Evolutionary conservation across 1,139 yeast genomes (phyloP).

Genomic region (Yamadazyma aaseri): DNA sequence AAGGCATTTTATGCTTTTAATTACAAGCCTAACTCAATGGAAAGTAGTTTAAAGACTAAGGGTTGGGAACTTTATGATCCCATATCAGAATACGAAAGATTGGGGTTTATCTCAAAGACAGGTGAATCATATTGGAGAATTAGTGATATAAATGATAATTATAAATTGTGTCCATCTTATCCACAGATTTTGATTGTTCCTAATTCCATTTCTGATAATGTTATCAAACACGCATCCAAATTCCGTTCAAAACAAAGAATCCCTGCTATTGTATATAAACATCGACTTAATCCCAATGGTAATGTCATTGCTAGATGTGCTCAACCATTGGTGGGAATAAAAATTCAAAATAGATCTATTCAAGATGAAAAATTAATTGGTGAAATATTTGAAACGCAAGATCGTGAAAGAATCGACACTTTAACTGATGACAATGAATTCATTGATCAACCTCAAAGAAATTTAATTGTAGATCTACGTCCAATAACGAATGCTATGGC

Average conservation of each 20-base stretch:
- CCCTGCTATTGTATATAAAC: constrained; percentile 79
- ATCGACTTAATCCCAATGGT: constrained; percentile 54
- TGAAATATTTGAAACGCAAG: constrained; percentile 63
- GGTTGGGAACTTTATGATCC: constrained; percentile 79
- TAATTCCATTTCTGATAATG: constrained; percentile 70
- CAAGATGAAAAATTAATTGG: constrained; percentile 84
- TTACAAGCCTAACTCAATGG: constrained; percentile 56
- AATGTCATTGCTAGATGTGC: constrained; percentile 87
- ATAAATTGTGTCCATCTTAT: constrained; percentile 72
- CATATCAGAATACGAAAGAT: constrained; percentile 62
- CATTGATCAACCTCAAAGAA: constrained; percentile 49
- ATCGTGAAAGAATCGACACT: constrained; percentile 24
- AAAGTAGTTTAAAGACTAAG: constrained; percentile 53
- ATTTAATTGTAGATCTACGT: constrained; percentile 84
- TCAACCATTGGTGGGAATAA: constrained; percentile 90
- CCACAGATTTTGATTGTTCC: constrained; percentile 74
- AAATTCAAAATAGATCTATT: constrained; percentile 74
- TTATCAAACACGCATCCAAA: constrained; percentile 77
- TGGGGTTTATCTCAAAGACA: constrained; percentile 38
- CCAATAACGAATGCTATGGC: constrained; percentile 96
- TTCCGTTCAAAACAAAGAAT: constrained; percentile 83
- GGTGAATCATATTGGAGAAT: constrained; percentile 59
- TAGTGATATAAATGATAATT: constrained; percentile 61
- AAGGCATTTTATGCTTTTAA: constrained; percentile 50
- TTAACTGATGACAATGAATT: constrained; percentile 16